Conservation (phyloP, 129 eudicot genomes). For the Arctium lappa region DNA sequence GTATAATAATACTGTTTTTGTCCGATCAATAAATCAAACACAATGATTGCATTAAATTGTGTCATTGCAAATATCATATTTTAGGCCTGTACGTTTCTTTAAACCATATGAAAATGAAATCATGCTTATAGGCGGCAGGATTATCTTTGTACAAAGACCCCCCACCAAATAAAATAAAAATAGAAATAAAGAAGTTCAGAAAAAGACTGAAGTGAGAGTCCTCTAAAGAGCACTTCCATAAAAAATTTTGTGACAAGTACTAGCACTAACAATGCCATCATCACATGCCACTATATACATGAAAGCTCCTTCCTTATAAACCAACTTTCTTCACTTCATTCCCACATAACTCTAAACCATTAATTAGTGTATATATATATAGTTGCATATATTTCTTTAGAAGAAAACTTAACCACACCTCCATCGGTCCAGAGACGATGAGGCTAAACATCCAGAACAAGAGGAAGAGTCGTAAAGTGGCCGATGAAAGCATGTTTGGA, state of each 20-base stretch:
- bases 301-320: slow-evolving; percentile 17
- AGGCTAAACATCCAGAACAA: slow-evolving; percentile 30
- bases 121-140: slow-evolving; percentile 21
- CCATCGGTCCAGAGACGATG: background rate
- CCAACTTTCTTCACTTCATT: slow-evolving; percentile 27
- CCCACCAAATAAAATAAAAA: slow-evolving; percentile 1
- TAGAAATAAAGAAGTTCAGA: slow-evolving; percentile 16
- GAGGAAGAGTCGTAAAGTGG: slow-evolving; percentile 64
- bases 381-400: background rate
- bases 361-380: background rate
- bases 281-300: slow-evolving; percentile 36
- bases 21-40: background rate
- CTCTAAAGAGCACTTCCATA: slow-evolving; percentile 39
- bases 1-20: background rate
- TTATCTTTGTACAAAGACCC: slow-evolving; percentile 15
- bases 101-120: slow-evolving; percentile 6
- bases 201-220: slow-evolving; percentile 33
- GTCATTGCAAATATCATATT: background rate
- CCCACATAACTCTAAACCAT: slow-evolving; percentile 11
- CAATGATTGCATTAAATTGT: background rate
- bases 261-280: slow-evolving; percentile 51
- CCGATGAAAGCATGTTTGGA: slow-evolving; percentile 58
- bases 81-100: background rate
- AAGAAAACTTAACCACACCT: background rate
- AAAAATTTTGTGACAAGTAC: slow-evolving; percentile 45